Conservation (phyloP, 2,329 filamentous ascomycete genomes). For the Hymenoscyphus albidus region DNA sequence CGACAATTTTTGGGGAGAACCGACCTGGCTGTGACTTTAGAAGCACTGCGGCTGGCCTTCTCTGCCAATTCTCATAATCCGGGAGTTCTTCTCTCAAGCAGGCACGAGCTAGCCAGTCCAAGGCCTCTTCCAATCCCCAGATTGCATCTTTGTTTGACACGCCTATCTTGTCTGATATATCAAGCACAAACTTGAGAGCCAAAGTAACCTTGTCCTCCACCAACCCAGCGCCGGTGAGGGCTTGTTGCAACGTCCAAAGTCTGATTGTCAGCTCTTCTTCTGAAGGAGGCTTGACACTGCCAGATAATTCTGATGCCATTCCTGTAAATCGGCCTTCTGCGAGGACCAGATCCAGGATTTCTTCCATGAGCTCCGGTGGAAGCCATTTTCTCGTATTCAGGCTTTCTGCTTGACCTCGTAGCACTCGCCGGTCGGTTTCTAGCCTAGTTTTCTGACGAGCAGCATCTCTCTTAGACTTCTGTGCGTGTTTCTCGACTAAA, state of each 20-base stretch:
- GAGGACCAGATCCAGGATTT: constrained; percentile 69
- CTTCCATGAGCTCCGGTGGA: constrained; percentile 70
- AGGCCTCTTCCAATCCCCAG: constrained; percentile 81
- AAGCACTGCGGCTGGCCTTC: constrained; percentile 21
- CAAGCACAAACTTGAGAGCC: constrained; percentile 62
- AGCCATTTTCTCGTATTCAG: constrained; percentile 76
- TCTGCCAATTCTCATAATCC: constrained; percentile 56
- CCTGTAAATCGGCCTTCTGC: constrained; percentile 57
- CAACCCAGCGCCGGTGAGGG: constrained; percentile 67
- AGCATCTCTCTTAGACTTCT: constrained; percentile 76
- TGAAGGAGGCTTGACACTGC: constrained; percentile 47
- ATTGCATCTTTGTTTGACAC: constrained; percentile 59
- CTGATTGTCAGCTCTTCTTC: constrained; percentile 78
- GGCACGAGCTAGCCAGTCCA: constrained; percentile 87
- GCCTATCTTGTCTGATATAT: constrained; percentile 61
- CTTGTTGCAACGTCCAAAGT: constrained; percentile 80
- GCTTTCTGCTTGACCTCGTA: constrained; percentile 72
- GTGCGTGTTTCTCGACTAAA: constrained; percentile 77
- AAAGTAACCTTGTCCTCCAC: constrained; percentile 57
- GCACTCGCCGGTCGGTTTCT: constrained; percentile 78
- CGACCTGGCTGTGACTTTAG: constrained; percentile 32
- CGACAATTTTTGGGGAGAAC: constrained; percentile 11
- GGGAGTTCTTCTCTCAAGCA: constrained; percentile 66
- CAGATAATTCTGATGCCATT: constrained; percentile 32
- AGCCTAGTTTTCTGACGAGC: constrained; percentile 71